Evolutionary conservation across 2,329 filamentous ascomycete species (phyloP).

Genomic region (Diplodia scrobiculata): DNA sequence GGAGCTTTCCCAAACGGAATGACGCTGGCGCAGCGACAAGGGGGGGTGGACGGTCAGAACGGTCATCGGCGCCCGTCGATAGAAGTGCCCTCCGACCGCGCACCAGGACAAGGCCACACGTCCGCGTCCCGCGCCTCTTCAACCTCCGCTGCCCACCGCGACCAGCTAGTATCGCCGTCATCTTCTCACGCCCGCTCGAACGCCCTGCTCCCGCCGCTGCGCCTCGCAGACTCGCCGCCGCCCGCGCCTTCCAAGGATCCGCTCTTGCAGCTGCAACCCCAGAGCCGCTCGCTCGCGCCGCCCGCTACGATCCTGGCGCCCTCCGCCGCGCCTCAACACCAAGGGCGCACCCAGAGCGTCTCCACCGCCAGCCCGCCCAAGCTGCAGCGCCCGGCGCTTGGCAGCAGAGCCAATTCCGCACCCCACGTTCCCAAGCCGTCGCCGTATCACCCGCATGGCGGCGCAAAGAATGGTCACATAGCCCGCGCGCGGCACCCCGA

Average conservation of each 20-base stretch:
- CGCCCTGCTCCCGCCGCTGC: constrained; percentile 9
- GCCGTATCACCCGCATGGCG: constrained; percentile 16
- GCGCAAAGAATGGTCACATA: constrained; percentile 28
- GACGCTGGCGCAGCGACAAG: constrained; percentile 20
- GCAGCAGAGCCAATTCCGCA: constrained; percentile 40
- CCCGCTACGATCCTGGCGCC: constrained; percentile 13
- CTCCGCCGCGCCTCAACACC: constrained; percentile 20
- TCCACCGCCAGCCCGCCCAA: constrained; percentile 23
- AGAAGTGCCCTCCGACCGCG: constrained; percentile 14
- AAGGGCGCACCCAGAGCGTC: constrained; percentile 21
- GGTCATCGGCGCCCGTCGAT: constrained; percentile 15
- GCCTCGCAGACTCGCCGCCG: background rate
- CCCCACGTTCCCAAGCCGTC: constrained; percentile 38
- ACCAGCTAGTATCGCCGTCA: constrained; percentile 7
- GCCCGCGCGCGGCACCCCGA: constrained; percentile 31
- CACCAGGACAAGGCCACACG: constrained; percentile 5
- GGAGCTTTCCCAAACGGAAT: constrained; percentile 6
- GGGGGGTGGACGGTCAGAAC: background rate
- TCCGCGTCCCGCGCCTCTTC: background rate
- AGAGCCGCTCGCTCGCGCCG: constrained; percentile 16
- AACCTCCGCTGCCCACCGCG: background rate
- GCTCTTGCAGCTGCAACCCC: background rate
- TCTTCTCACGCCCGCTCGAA: background rate
- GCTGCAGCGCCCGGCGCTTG: constrained; percentile 18
- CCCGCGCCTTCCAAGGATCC: background rate